Base-by-base conservation (phyloP, 2,329 filamentous ascomycete genomes). In the Pseudogymnoascus sp. region DNA sequence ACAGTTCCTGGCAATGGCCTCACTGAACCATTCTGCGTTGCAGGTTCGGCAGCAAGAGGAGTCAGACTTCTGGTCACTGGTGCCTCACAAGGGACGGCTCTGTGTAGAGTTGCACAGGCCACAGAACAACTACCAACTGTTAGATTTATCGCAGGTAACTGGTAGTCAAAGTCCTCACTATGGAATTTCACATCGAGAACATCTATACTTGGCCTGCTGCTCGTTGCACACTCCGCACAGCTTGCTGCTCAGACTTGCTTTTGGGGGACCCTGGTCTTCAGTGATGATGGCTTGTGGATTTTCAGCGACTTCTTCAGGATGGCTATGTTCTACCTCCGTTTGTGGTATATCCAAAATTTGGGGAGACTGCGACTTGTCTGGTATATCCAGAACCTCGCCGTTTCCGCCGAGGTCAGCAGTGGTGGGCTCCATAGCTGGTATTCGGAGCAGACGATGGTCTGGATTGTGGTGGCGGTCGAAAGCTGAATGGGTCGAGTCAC, bases 181-280 rank as follows among this genome's bases (percentile, higher is more conserved):
- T 65, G 81, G 80, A 21, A 82, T 68, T 59, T 78, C 74, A 71
- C 85, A 88, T 29, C 78, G 78, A n/a, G 82, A 77, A 66, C 85
- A 88, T 69, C 86, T 88, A 73, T 88, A 88, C 72, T 85, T 87
- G 31, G 77, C 78, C 19, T 79, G 75, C 4, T 77, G 77, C 35
- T 72, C 70, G 29, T 80, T 71, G 71, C 85, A 88, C 33, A 86
- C 76, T 4, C 79, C 78, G 68, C 85, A 88, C 53, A 84, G 74
- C 64, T 74, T 77, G 64, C 75, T 63, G 21, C 21, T 50, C 38
- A 29, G n/a, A 13, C 59, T 23, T 64, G 62, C 35, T 56, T 62
- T 40, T 44, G 59, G 38, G 56, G 56, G 35, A 59, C 13, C 17
- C 46, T 19, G 29, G n/a, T 31, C 61, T 35, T 62, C 42, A 53